Evolutionary conservation across 805 yeast species (phyloP), one percentile per base, ranked within the genome.

Genomic region (Ogataea degrootiae): DNA sequence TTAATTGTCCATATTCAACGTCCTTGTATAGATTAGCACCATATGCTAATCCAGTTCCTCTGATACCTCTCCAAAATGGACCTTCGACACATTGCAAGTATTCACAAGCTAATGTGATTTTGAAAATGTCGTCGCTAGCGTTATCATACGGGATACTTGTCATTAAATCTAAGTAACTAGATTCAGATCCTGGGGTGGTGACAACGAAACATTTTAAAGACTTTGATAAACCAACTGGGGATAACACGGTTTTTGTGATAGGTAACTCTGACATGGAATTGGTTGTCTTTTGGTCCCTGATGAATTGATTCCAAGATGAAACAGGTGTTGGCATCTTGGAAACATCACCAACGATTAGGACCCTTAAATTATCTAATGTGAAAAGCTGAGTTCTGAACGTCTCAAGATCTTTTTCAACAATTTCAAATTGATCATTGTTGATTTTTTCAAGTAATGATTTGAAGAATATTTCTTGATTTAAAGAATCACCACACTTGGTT

Each of bases 21-120:
- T 76, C 75, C 42, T 79, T 73, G 39, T 73, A 61, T 55, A 88
- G 72, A 46, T 71, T 73, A 1, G 92, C 94, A 36, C 97, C 97
- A 64, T 94, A 94, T 0, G 97, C 97, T 39, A 87, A 71, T 2
- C 99, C 99, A 1, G 90, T 77, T 37, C 99, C 99, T 67, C 99
- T 79, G 34, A 94, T 87, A 47, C 95, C 96, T 58, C 88, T 79
- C 97, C 98, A 92, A 53, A 92, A 84, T 34, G 98, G 99, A 3
- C 99, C 99, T 65, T 94, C 99, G 17, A 88, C 89, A 35, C 89
- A 85, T 54, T 84, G 86, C 47, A 94, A 71, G 57, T 82, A 85
- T 46, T 86, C 90, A 6, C 85, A 75, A 6, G 90, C 87, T 26
- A 91, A 74, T 0, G 84, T 76, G 37, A 92, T 73, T 23, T 83